These are phyloP conservation scores for Wickerhamiella spandovensis DNA, from an alignment of 805 yeast genomes.

Conservation along the genomic window DNA sequence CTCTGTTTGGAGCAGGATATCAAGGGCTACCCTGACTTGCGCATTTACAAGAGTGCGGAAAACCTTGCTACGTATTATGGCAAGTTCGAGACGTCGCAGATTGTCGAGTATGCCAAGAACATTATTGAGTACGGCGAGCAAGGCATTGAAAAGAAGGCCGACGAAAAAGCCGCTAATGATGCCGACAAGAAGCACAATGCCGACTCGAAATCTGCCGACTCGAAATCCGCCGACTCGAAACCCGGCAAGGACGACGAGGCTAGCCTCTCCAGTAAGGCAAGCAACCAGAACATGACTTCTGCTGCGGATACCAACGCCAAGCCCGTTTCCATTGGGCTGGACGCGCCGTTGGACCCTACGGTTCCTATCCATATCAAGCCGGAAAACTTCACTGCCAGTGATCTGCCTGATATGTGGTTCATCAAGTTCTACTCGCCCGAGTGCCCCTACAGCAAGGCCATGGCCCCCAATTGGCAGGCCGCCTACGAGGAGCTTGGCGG, in stretches of 20 bases:
- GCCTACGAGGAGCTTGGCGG: slow-evolving; percentile 37
- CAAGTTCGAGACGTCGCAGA: neutral
- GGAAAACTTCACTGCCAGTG: neutral
- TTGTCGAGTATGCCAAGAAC: neutral
- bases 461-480: slow-evolving; percentile 75
- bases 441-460: slow-evolving; percentile 63
- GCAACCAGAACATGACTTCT: neutral
- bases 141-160: neutral
- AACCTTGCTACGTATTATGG: slow-evolving; percentile 4
- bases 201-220: neutral
- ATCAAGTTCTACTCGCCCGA: slow-evolving; percentile 87
- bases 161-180: neutral
- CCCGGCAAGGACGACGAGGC: too few relatives aligned
- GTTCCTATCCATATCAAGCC: neutral
- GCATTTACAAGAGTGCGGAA: slow-evolving; percentile 38
- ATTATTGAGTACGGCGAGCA: neutral
- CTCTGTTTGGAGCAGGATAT: slow-evolving; percentile 60
- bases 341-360: neutral
- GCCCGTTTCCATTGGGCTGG: too few relatives aligned
- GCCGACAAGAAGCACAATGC: neutral
- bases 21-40: slow-evolving; percentile 52
- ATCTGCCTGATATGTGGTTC: slow-evolving; percentile 22
- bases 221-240: neutral
- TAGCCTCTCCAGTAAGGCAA: neutral
- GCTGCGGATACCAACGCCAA: neutral